Base-by-base conservation (phyloP, 2,329 filamentous ascomycete genomes). In the Plectosphaerella sp. region DNA sequence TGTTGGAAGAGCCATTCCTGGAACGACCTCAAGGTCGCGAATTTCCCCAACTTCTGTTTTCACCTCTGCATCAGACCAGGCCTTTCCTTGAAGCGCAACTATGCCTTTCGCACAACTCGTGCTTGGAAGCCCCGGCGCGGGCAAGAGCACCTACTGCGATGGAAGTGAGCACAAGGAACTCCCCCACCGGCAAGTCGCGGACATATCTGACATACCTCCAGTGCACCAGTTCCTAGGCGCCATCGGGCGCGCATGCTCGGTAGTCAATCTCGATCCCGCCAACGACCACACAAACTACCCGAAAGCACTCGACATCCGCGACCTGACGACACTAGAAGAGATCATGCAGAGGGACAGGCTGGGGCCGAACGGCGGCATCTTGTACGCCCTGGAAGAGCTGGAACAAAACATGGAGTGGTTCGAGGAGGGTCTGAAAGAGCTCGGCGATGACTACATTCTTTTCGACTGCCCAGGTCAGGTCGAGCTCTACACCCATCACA, bases 391-490 rank as follows among this genome's bases (percentile, higher is more conserved):
- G 16, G 94, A 99, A 66, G 93, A 97, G 71, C 76, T 99, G 42
- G 94, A 99, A 66, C 80, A 93, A 62, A 97, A 97, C 66, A 84
- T 93, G 57, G 91, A 95, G 58, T 99, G 92, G 91, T 72, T 99
- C 14, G 88, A 92, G 63, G 80, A 89, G 49, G 87, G 89, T 3
- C 68, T 99, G 59, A 88, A 88, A 60, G 82, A 87, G 63, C 77
- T 96, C 41, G 87, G 82, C 72, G 90, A 97, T 58, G 92, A 97
- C 61, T 99, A 97, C 64, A 74, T 99, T 52, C 72, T 99, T 11
- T 97, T 99, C 58, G 94, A 99, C 72, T 97, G 94, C 59, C 94
- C 94, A 0, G 94, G 94, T 1, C 94, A 99, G 68, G 93, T 97
- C 47, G 94, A 99, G 72, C 80, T 99, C 6, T 97, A 97, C 65